phyloP scores from a whole-genome alignment of 2,329 filamentous ascomycete species.

The Lojkania enalia region DNA sequence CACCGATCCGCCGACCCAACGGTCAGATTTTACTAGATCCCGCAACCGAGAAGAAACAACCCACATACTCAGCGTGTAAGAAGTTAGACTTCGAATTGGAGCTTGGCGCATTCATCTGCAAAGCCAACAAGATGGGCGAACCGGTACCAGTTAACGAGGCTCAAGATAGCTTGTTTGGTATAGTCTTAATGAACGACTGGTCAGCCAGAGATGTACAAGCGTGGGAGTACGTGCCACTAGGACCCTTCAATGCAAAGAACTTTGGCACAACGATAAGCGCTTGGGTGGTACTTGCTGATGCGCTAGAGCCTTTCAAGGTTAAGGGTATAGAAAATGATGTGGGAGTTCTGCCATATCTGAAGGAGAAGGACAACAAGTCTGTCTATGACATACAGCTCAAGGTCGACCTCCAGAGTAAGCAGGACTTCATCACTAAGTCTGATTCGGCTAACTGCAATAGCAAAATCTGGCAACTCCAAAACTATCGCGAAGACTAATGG shows the following conservation, averaged over 20 bases:
- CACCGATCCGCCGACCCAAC: conserved; percentile 70
- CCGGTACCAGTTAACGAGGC: conserved; percentile 67
- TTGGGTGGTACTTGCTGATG: conserved; percentile 78
- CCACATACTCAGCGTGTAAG: conserved; percentile 65
- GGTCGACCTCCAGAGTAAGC: conserved; percentile 61
- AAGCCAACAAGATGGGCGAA: conserved; percentile 65
- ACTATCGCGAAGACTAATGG: conserved; percentile 65
- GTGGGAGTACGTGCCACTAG: conserved; percentile 83
- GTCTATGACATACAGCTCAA: conserved; percentile 72
- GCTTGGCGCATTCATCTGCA: conserved; percentile 73
- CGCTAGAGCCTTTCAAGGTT: conserved; percentile 68
- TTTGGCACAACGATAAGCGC: conserved; percentile 77
- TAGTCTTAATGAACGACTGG: conserved; percentile 87
- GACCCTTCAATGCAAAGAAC: conserved; percentile 83
- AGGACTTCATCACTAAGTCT: not conserved
- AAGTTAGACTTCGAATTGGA: conserved; percentile 81
- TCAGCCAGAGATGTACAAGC: conserved; percentile 79
- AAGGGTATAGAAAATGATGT: conserved; percentile 59
- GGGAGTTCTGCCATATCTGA: conserved; percentile 64
- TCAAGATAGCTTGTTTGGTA: conserved; percentile 73
- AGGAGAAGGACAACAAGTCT: conserved; percentile 61
- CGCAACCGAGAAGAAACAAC: conserved; percentile 62
- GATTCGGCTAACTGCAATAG: conserved; percentile 29
- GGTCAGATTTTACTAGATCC: conserved; percentile 74
- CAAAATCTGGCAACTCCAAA: conserved; percentile 55